phyloP scores from a whole-genome alignment of 2,329 filamentous ascomycete genomes.

The Colletotrichum sojae region DNA sequence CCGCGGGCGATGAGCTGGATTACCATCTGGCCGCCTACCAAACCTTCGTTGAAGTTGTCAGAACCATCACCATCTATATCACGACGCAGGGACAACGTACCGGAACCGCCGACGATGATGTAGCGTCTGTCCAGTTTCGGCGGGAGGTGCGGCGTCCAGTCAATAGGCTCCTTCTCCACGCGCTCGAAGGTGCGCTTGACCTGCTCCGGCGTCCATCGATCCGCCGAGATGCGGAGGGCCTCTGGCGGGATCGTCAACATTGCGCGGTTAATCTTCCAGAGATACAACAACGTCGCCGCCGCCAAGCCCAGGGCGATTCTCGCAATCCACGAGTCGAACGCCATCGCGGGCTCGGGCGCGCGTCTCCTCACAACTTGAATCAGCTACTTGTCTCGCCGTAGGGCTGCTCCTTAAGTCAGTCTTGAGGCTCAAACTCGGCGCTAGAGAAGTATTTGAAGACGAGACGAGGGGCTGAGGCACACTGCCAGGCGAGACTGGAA shows the following conservation, averaged over 20 bases:
- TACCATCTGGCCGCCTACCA: constrained; percentile 69
- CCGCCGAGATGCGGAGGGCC: constrained; percentile 48
- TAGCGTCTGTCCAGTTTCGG: constrained; percentile 58
- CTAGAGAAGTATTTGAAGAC: not conserved
- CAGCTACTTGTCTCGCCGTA: not conserved
- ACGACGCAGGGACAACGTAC: constrained; percentile 52
- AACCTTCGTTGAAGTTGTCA: constrained; percentile 52
- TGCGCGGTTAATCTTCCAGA: constrained; percentile 54
- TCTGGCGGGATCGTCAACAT: constrained; percentile 54
- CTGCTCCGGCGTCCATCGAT: constrained; percentile 54
- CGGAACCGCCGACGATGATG: constrained; percentile 62
- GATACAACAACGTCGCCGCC: constrained; percentile 47
- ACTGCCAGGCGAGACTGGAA: not conserved
- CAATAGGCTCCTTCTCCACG: constrained; percentile 53
- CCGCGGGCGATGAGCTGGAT: constrained; percentile 67
- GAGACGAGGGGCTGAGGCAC: too few species aligned
- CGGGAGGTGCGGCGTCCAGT: constrained; percentile 56
- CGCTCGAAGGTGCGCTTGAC: constrained; percentile 53
- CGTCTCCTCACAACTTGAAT: not conserved
- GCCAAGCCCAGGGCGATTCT: constrained; percentile 24
- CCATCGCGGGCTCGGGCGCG: not conserved
- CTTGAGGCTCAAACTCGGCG: not conserved
- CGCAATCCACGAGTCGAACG: constrained; percentile 28
- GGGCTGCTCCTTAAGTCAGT: not conserved
- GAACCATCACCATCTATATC: too few species aligned